phyloP scores from a whole-genome alignment of 352 stramenopile genomes.

The Globisporangium acanthophoron region DNA sequence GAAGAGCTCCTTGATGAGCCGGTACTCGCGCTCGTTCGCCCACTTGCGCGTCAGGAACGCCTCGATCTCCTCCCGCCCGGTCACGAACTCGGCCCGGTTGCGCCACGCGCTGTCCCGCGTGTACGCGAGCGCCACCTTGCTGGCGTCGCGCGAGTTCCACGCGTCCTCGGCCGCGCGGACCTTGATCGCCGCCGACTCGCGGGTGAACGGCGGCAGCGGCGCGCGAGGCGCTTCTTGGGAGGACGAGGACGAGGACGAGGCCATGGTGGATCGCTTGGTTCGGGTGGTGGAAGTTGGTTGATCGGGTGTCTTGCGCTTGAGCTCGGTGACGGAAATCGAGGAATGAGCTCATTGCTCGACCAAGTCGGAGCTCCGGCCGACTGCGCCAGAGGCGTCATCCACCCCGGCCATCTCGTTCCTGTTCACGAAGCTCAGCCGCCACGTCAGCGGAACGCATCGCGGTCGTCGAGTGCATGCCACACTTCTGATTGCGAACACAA shows the following conservation, averaged over 20 bases:
- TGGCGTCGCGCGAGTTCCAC: constrained; percentile 82
- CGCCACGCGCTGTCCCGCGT: constrained; percentile 75
- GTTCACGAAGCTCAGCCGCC: too few species aligned
- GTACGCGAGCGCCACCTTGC: constrained; percentile 78
- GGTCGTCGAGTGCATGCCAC: too few species aligned
- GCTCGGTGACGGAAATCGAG: too few species aligned
- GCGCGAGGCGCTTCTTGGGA: constrained; percentile 12
- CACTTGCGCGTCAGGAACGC: constrained; percentile 78
- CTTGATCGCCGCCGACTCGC: constrained; percentile 71
- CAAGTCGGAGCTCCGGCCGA: too few species aligned
- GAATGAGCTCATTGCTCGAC: too few species aligned
- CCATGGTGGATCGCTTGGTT: too few species aligned
- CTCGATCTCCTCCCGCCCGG: constrained; percentile 65
- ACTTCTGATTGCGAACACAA: too few species aligned
- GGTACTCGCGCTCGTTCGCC: constrained; percentile 69
- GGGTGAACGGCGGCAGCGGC: constrained; percentile 76
- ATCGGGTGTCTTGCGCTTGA: too few species aligned
- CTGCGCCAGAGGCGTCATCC: too few species aligned
- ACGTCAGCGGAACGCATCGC: too few species aligned
- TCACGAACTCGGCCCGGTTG: constrained; percentile 83
- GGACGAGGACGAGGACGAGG: neutral
- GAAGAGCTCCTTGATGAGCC: constrained; percentile 89
- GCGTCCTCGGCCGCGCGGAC: constrained; percentile 84
- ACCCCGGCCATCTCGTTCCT: too few species aligned
- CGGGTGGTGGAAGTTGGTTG: too few species aligned